Conservation (phyloP, 139 green algal genomes). For the Astrephomene gubernaculifera region DNA sequence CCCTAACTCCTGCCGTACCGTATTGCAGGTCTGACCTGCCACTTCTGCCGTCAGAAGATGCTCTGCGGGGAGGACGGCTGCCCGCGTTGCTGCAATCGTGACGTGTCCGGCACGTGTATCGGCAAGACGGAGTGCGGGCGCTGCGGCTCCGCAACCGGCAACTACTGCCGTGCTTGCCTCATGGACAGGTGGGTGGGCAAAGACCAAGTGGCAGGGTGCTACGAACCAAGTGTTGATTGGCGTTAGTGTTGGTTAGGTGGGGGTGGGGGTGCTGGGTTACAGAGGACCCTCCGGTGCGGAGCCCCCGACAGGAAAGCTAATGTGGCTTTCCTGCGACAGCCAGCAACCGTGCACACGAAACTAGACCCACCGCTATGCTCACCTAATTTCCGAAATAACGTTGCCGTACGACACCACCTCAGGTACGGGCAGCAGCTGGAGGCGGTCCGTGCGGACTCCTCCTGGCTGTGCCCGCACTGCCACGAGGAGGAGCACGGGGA, state of each 20-base stretch:
- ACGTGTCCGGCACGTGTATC: constrained; percentile 64
- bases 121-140: constrained; percentile 78
- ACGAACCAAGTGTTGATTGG: too few species aligned
- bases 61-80: constrained; percentile 78
- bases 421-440: constrained; percentile 69
- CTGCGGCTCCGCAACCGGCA: constrained; percentile 62
- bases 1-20: neutral
- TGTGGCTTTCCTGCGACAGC: too few species aligned
- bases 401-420: too few species aligned
- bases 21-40: constrained; percentile 72
- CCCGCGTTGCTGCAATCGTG: constrained; percentile 65
- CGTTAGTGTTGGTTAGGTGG: too few species aligned
- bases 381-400: too few species aligned
- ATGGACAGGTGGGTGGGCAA: constrained; percentile 70
- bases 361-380: too few species aligned
- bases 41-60: constrained; percentile 87
- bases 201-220: too few species aligned
- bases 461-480: constrained; percentile 85
- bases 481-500: constrained; percentile 76
- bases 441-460: constrained; percentile 46
- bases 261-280: too few species aligned
- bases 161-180: constrained; percentile 82
- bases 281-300: too few species aligned
- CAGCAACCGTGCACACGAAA: too few species aligned
- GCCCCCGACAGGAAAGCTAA: too few species aligned